Base-by-base conservation (phyloP, 352 stramenopile species). In the Pythium rishiriense region DNA sequence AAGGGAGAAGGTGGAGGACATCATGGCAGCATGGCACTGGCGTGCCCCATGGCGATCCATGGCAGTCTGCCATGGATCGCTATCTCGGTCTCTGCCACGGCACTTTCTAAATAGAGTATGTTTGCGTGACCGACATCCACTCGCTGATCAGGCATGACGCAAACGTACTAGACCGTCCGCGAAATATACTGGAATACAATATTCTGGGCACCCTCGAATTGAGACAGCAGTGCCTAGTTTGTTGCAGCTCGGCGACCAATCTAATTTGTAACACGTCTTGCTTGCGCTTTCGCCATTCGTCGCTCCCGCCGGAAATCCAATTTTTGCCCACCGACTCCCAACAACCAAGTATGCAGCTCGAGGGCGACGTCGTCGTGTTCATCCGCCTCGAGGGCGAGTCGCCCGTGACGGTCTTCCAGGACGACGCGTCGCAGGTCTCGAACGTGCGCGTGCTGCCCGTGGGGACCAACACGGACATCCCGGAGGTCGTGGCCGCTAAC, bases 281-380 rank as follows among this genome's bases (percentile, higher is more conserved):
- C 28, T 39, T 56, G n/a, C n/a, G n/a, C 29, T 19, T 54, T 42
- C 50, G 42, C 53, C 53, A 60, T 60, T 25, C 37, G 39, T 42
- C 49, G 4, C 9, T 55, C 48, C 33, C 17, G 12, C 6, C 48
- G 41, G 19, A 47, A 47, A 43, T 43, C 37, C 43, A 50, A 53
- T 25, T 55, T 35, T 54, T 26, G 37, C 37, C 25, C 41, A 21
- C 28, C 25, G 26, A 24, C 21, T n/a, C 24, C 24, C 55, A 54
- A 31, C 42, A 11, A 21, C 51, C 22, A 31, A 53, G 1, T 11
- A 73, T 73, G 73, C 61, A 72, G 65, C 74, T 87, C 29, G 66
- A 79, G 31, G 81, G 79, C 28, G 75, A 79, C 63, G 60, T 87
- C 45, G 75, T 64, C 45, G 66, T 87, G 58, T 78, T 88, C 46